phyloP scores from a whole-genome alignment of 106 monocot species.

The Allium fistulosum region DNA sequence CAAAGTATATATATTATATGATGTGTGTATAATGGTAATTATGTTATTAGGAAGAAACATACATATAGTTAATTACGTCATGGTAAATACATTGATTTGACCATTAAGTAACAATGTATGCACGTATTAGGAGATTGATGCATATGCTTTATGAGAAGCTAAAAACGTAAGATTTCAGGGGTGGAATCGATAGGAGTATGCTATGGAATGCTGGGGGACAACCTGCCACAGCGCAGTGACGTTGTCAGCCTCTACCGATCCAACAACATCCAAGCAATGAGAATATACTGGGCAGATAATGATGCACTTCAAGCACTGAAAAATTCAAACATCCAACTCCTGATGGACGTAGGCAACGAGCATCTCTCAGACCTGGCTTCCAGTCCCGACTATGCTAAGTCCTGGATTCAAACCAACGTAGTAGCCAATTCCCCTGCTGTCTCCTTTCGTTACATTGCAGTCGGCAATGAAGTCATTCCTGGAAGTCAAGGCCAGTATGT shows the following conservation, averaged over 20 bases:
- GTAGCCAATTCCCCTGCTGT: not conserved
- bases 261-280: slow-evolving; percentile 17
- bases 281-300: slow-evolving; percentile 22
- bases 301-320: slow-evolving; percentile 18
- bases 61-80: too few species aligned
- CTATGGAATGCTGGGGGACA: slow-evolving; percentile 27
- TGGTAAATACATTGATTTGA: too few species aligned
- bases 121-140: not conserved
- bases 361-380: slow-evolving; percentile 15
- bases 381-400: not conserved
- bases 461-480: slow-evolving; percentile 30
- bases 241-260: slow-evolving; percentile 31
- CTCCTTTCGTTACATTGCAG: slow-evolving; percentile 26
- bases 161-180: not conserved
- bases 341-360: slow-evolving; percentile 17
- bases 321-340: slow-evolving; percentile 25
- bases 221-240: slow-evolving; percentile 19
- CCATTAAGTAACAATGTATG: too few species aligned
- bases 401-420: slow-evolving; percentile 6
- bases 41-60: too few species aligned
- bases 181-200: slow-evolving; percentile 21
- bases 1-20: too few species aligned
- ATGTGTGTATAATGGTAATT: too few species aligned
- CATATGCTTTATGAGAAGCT: too few species aligned
- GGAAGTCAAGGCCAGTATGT: slow-evolving; percentile 2